Evolutionary conservation across 2,329 filamentous ascomycete species (phyloP).

Genomic region (Scytalidium sp.): DNA sequence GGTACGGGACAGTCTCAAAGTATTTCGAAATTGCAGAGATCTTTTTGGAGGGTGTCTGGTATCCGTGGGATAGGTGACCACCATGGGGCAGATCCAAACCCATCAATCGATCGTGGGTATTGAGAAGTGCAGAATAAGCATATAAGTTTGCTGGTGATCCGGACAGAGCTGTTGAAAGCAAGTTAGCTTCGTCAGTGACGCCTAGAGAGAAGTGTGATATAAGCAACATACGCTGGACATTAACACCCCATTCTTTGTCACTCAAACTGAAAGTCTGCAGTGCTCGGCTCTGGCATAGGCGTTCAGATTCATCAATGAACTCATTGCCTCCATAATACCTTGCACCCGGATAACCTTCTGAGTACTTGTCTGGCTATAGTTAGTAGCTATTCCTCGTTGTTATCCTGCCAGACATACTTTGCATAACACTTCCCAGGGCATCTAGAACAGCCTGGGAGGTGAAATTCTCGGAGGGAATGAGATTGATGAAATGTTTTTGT

Average conservation of each 20-base stretch:
- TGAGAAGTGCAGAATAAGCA: constrained; percentile 90
- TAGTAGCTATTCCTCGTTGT: constrained; percentile 31
- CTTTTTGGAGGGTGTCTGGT: constrained; percentile 90
- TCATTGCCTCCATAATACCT: constrained; percentile 97
- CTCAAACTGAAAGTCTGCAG: constrained; percentile 83
- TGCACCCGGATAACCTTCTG: constrained; percentile 94
- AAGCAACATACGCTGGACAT: constrained; percentile 71
- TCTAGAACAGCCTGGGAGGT: constrained; percentile 91
- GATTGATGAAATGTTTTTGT: constrained; percentile 98
- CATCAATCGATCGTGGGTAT: constrained; percentile 94
- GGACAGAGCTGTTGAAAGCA: constrained; percentile 25
- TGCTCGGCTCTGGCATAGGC: constrained; percentile 85
- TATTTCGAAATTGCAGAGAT: constrained; percentile 99
- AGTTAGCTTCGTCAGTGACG: constrained; percentile 12
- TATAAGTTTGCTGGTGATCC: constrained; percentile 70
- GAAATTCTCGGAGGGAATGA: constrained; percentile 95
- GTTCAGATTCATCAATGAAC: constrained; percentile 88
- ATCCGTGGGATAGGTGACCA: constrained; percentile 93
- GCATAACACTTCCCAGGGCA: constrained; percentile 90
- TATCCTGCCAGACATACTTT: constrained; percentile 57
- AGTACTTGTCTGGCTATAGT: constrained; percentile 79
- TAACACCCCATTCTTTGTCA: constrained; percentile 89
- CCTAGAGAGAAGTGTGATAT: background rate
- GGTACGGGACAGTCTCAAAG: constrained; percentile 96
- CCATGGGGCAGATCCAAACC: constrained; percentile 95